phyloP scores from a whole-genome alignment of 495 filamentous ascomycete species.

The Penicillium turbatum region DNA sequence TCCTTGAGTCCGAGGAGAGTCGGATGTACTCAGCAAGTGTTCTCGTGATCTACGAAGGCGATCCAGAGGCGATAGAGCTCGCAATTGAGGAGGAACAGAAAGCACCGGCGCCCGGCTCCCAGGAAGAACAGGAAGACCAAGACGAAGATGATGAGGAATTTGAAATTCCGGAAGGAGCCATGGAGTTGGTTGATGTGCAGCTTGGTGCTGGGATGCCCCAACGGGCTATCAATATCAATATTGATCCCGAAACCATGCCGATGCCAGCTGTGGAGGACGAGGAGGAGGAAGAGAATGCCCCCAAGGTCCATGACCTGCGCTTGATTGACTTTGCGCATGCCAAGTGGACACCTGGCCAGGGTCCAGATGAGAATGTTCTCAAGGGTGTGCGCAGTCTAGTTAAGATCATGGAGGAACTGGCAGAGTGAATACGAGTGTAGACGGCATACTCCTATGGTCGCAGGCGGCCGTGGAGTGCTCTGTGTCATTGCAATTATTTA shows the following conservation, averaged over 20 bases:
- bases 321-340: conserved; percentile 98
- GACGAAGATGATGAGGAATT: conserved; percentile 54
- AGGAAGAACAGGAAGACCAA: conserved; percentile 30
- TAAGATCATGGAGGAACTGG: conserved; percentile 63
- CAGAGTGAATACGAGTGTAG: conserved; percentile 24
- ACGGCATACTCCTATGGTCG: conserved; percentile 19
- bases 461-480: conserved; percentile 24
- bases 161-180: conserved; percentile 39
- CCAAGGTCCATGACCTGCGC: conserved; percentile 75
- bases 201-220: conserved; percentile 27
- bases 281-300: conserved; percentile 62
- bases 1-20: conserved; percentile 73
- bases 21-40: conserved; percentile 92
- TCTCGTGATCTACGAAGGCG: conserved; percentile 89
- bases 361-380: conserved; percentile 82
- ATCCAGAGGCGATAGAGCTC: conserved; percentile 60
- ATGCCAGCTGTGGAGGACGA: conserved; percentile 43
- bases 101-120: conserved; percentile 21
- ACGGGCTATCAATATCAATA: conserved; percentile 39
- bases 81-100: conserved; percentile 61
- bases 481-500: neutral
- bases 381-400: conserved; percentile 69
- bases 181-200: conserved; percentile 34
- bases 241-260: conserved; percentile 31
- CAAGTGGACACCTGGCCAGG: conserved; percentile 75